phyloP scores from a whole-genome alignment of 2,329 filamentous ascomycete species.

The Diaporthe citri region DNA sequence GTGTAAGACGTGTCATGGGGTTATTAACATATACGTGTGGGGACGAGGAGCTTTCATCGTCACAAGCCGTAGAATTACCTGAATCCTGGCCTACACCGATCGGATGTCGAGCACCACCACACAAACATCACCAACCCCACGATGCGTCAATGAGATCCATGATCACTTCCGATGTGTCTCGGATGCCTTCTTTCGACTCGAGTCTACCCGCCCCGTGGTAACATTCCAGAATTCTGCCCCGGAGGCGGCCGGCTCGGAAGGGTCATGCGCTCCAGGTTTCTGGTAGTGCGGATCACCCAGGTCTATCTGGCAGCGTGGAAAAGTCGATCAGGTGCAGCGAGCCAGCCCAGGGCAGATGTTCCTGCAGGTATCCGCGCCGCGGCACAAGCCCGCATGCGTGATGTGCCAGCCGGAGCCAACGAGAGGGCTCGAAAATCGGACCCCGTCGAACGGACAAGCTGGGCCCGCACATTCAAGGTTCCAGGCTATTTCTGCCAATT shows the following conservation, averaged over 20 bases:
- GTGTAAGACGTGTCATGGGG: neutral
- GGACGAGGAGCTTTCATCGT: neutral
- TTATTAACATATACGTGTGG: neutral
- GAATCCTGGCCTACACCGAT: neutral
- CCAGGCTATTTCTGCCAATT: neutral
- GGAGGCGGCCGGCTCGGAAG: neutral
- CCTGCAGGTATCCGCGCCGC: conserved; percentile 18
- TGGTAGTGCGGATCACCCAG: neutral
- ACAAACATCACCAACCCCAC: neutral
- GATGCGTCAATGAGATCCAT: neutral
- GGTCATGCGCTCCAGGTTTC: neutral
- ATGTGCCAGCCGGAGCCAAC: neutral
- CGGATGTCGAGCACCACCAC: neutral
- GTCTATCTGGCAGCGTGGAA: conserved; percentile 14
- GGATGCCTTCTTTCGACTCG: conserved; percentile 14
- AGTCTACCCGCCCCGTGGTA: neutral
- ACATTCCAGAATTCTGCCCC: neutral
- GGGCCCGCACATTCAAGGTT: neutral
- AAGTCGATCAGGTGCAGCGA: neutral
- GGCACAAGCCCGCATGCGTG: conserved; percentile 5
- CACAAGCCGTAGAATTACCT: neutral
- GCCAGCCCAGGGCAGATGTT: neutral
- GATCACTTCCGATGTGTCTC: conserved; percentile 3
- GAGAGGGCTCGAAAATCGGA: neutral
- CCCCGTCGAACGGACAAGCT: neutral